Evolutionary conservation across 768 basidiomycete genomes (phyloP).

Genomic region (Rhizopogon vinicolor): DNA sequence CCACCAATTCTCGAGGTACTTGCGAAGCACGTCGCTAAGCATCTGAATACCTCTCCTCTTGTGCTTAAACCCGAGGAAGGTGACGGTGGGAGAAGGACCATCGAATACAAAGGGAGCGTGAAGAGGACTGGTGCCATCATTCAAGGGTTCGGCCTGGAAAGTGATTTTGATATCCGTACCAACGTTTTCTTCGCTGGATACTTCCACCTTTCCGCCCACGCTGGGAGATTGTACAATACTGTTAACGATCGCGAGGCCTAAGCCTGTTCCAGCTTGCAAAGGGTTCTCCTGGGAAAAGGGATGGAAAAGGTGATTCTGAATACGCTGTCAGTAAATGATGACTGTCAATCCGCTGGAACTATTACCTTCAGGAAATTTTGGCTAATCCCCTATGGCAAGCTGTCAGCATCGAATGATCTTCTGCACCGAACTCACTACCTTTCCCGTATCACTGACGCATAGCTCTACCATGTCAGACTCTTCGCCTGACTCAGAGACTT

Average conservation of each 20-base stretch:
- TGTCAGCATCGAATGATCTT: slow-evolving; percentile 2
- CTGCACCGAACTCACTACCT: slow-evolving; percentile 39
- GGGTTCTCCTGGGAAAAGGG: slow-evolving; percentile 98
- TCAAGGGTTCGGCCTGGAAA: slow-evolving; percentile 65
- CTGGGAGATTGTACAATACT: slow-evolving; percentile 84
- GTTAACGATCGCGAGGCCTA: slow-evolving; percentile 93
- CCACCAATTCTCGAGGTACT: slow-evolving; percentile 77
- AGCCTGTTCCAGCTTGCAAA: slow-evolving; percentile 85
- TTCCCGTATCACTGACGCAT: slow-evolving; percentile 85
- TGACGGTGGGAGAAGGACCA: slow-evolving; percentile 44
- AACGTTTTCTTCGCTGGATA: slow-evolving; percentile 84
- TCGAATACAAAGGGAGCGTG: slow-evolving; percentile 45
- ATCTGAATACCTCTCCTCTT: slow-evolving; percentile 64
- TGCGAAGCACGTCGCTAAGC: slow-evolving; percentile 53
- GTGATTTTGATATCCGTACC: slow-evolving; percentile 91
- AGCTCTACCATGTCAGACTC: slow-evolving; percentile 75
- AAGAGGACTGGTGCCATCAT: slow-evolving; percentile 34
- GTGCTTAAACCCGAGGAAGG: slow-evolving; percentile 68
- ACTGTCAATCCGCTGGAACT: background rate
- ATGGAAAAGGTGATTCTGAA: slow-evolving; percentile 88
- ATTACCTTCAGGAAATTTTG: slow-evolving; percentile 83
- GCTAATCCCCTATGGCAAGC: slow-evolving; percentile 66
- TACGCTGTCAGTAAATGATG: background rate
- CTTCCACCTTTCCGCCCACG: slow-evolving; percentile 88
- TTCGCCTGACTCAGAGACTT: slow-evolving; percentile 55